Base-by-base conservation (phyloP, 306 rosid species). In the Prosopis cineraria region DNA sequence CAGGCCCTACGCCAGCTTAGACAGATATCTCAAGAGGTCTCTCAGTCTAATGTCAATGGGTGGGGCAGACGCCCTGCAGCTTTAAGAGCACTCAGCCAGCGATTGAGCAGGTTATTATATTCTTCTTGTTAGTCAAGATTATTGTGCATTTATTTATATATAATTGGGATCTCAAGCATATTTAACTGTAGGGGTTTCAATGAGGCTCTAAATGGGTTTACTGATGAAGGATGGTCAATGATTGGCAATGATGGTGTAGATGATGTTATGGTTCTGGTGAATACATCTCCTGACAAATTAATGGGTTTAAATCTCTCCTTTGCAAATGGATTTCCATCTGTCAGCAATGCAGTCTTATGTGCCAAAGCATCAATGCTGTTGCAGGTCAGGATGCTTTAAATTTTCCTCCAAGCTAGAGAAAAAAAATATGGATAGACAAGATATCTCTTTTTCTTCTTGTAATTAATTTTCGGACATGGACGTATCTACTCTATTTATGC, bases 311-410 rank as follows among this genome's bases (percentile, higher is more conserved):
- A 65, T 65, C 70, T 65, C 11, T 20, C 70, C 25, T 65, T 65
- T 65, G 47, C 70, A 1, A 65, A 65, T 36, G 70, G 70, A 65
- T 65, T 65, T 65, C 70, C 70, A 7, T 36, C 70, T n/a, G 17
- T 65, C 43, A 65, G 70, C 24, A 65, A 85, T 36, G 92, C 94
- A 53, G 87, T 89, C 48, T 82, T 93, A 64, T 89, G 96, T 69
- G 96, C 98, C 76, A 93, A 91, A 88, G 93, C 98, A 75, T 93
- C 98, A 5, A 93, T 93, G 98, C 86, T 93, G 40, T 88, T 93
- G 48, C 96, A 93, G 93, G 97, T 92, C 19, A 7, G 44, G 47
- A 3, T 34, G 10, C 47, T 63, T 63, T 19, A 3, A 36, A 36
- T 20, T 36, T 65, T 65, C 47, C 22, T 41, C 41, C 17, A 24